These are phyloP conservation scores for Colletotrichum musicola DNA, from an alignment of 2,329 filamentous ascomycete genomes.

Conservation along the genomic window DNA sequence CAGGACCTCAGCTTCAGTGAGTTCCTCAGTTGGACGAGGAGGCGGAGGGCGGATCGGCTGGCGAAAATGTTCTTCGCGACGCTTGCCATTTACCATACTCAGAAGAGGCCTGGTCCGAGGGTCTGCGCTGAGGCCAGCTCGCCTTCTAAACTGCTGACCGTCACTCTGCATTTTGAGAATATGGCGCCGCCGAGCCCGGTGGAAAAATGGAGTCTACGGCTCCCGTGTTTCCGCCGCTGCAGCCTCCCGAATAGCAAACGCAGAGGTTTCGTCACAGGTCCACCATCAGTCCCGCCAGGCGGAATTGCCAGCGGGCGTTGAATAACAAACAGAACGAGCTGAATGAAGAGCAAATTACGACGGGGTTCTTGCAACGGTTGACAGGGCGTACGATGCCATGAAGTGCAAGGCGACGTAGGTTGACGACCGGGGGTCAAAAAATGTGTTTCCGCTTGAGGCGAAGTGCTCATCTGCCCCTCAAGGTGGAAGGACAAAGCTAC, in stretches of 20 bases:
- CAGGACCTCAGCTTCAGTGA: conserved; percentile 2
- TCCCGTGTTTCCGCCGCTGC: too few relatives aligned
- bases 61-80: not conserved
- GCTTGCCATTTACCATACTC: not conserved
- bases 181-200: too few relatives aligned
- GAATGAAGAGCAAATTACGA: too few relatives aligned
- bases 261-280: not conserved
- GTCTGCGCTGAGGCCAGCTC: not conserved
- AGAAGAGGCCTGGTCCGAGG: not conserved
- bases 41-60: too few relatives aligned
- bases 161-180: conserved; percentile 5
- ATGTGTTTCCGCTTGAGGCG: conserved; percentile 16
- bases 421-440: conserved; percentile 5
- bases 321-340: too few relatives aligned
- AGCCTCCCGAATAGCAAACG: not conserved
- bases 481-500: conserved; percentile 5
- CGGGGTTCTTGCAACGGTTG: not conserved
- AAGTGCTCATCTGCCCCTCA: conserved; percentile 5
- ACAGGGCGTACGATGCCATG: not conserved
- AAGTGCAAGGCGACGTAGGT: conserved; percentile 11
- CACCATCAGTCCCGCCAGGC: conserved; percentile 10
- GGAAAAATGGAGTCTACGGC: too few relatives aligned
- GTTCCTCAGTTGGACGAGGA: not conserved
- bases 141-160: conserved; percentile 8
- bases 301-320: not conserved